phyloP scores from a whole-genome alignment of 2,329 filamentous ascomycete species.

The Hypoxylon sp. region DNA sequence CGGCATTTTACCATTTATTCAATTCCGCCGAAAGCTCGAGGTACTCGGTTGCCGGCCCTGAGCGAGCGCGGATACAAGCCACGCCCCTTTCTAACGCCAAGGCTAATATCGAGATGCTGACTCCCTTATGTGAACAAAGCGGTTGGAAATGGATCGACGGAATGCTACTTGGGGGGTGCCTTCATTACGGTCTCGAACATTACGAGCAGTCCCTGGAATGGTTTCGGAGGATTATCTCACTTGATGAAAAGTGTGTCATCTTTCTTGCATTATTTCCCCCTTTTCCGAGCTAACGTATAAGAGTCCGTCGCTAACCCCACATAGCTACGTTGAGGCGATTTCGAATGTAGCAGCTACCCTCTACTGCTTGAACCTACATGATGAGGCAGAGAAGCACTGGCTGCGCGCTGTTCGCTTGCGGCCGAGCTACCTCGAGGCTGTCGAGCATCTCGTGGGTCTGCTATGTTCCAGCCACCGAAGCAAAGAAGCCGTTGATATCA shows the following conservation, averaged over 20 bases:
- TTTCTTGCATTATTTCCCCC: background rate
- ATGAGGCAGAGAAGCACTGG: constrained; percentile 89
- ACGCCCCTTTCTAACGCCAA: constrained; percentile 65
- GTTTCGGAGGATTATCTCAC: constrained; percentile 70
- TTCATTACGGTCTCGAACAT: constrained; percentile 88
- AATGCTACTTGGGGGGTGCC: constrained; percentile 87
- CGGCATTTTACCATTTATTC: constrained; percentile 40
- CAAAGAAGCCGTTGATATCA: constrained; percentile 85
- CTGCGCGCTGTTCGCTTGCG: constrained; percentile 80
- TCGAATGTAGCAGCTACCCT: constrained; percentile 92
- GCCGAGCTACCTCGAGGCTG: constrained; percentile 91
- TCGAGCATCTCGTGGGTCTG: constrained; percentile 90
- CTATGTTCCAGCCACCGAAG: constrained; percentile 82
- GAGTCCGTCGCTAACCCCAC: constrained; percentile 23
- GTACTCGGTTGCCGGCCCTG: constrained; percentile 26
- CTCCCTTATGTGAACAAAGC: constrained; percentile 78
- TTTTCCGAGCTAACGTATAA: background rate
- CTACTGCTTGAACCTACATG: constrained; percentile 80
- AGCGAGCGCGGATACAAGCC: constrained; percentile 38
- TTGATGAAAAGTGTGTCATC: constrained; percentile 62
- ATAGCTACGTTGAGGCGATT: constrained; percentile 86
- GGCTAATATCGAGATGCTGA: constrained; percentile 74
- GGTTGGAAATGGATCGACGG: constrained; percentile 92
- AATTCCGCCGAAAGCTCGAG: constrained; percentile 32
- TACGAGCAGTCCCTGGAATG: constrained; percentile 79